Base-by-base conservation (phyloP, 1,284 basidiomycete species). In the Volvariella volvacea region DNA sequence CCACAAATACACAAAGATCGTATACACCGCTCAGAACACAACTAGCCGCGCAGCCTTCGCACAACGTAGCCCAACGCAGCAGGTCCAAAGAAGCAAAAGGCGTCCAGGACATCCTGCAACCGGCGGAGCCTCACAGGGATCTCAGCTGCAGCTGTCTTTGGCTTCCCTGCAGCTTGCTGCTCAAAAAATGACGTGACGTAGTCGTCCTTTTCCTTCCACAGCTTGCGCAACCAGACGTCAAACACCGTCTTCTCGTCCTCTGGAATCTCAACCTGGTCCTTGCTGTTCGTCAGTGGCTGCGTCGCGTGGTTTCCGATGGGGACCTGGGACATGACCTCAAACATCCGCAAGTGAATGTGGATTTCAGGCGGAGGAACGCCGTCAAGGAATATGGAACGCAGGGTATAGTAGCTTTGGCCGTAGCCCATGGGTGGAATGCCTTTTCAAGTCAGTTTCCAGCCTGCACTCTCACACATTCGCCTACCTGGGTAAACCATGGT, bases 401-500 rank as follows among this genome's bases (percentile, higher is more conserved):
- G 67, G 28, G 92, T 93, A 63, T 92, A 94, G 59, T 87, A 91
- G 34, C 75, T 73, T 63, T 94, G 90, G 0, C 89, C 91, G 55
- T 87, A 90, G 22, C 74, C 78, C 57, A 70, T 67, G 1, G 74
- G 68, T 17, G 85, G 85, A 43, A 87, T 74, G 22, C 83, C 87
- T 87, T 47, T 21, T 10, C 4, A 21, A 32, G 51, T 49, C 47
- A 48, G 45, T 33, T 38, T 33, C 41, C 38, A 15, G 16, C 22
- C 58, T 39, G 44, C 16, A 33, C 34, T 12, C 33, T 15, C 32
- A 14, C 15, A 20, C 22, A 7, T 15, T 16, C 12, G 37, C 65
- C 53, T 60, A 70, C 92, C 93, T 44, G 93, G 92, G 63, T 97
- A 97, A 15, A 87, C 78, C 50, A 94, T 76, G 0, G 94, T 96